These are phyloP conservation scores for Pichia inconspicua DNA, from an alignment of 1,139 yeast species.

Conservation along the genomic window DNA sequence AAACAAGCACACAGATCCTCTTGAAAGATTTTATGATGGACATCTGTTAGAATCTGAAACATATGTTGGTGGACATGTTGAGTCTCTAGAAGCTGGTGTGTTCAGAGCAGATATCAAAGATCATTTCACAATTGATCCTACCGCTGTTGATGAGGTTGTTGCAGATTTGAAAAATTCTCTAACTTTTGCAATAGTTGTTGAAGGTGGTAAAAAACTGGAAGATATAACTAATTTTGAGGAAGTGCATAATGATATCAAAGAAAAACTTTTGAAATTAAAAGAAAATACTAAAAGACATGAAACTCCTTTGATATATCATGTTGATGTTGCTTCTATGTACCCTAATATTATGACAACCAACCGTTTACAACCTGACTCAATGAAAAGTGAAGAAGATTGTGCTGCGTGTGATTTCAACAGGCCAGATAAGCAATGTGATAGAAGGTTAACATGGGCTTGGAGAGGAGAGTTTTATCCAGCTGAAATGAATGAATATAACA, in stretches of 20 bases:
- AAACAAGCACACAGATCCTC: slow-evolving; percentile 86
- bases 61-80: slow-evolving; percentile 98
- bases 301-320: slow-evolving; percentile 86
- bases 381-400: slow-evolving; percentile 92
- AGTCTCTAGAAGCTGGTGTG: slow-evolving; percentile 95
- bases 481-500: slow-evolving; percentile 80
- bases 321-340: slow-evolving; percentile 98
- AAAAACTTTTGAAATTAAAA: slow-evolving; percentile 49
- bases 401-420: slow-evolving; percentile 96
- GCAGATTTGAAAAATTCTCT: slow-evolving; percentile 69
- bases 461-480: slow-evolving; percentile 95
- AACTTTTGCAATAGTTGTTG: slow-evolving; percentile 78
- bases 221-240: slow-evolving; percentile 79
- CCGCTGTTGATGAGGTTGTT: slow-evolving; percentile 74
- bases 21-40: slow-evolving; percentile 89
- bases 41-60: slow-evolving; percentile 93
- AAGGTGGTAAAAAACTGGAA: slow-evolving; percentile 59
- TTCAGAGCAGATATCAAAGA: slow-evolving; percentile 81
- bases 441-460: slow-evolving; percentile 96
- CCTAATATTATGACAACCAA: slow-evolving; percentile 98
- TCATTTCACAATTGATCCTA: slow-evolving; percentile 70
- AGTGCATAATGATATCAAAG: slow-evolving; percentile 50
- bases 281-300: slow-evolving; percentile 61
- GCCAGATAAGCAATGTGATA: slow-evolving; percentile 89
- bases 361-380: slow-evolving; percentile 95